These are phyloP conservation scores for Pelagophyceae sp. DNA, from an alignment of 352 stramenopile species.

Conservation along the genomic window DNA sequence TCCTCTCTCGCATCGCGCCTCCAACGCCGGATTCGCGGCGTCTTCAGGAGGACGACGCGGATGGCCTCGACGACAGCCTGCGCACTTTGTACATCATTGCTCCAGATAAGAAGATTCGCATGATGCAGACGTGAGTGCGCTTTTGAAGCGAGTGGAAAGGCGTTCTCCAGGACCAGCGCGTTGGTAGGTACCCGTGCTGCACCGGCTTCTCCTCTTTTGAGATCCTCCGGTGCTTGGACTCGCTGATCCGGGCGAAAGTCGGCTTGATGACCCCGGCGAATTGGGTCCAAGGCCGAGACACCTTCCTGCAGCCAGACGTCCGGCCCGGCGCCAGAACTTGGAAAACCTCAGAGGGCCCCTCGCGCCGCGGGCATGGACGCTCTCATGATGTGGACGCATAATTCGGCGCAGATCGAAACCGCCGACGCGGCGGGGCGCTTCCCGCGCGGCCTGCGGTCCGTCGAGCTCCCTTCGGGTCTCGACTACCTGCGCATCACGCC, in stretches of 20 bases:
- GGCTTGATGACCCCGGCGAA: neutral
- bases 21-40: too few relatives aligned
- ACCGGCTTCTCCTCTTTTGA: neutral
- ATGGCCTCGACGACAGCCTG: neutral
- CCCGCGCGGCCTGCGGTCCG: neutral
- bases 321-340: too few relatives aligned
- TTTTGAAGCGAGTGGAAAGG: neutral
- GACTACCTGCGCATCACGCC: neutral
- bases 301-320: neutral
- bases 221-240: neutral
- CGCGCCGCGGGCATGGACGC: too few relatives aligned
- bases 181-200: neutral
- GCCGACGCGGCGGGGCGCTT: neutral
- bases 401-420: too few relatives aligned
- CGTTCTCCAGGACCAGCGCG: neutral
- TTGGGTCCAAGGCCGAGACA: neutral
- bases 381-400: too few relatives aligned
- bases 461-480: neutral
- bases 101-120: neutral
- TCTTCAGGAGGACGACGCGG: neutral
- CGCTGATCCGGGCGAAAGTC: neutral
- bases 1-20: too few relatives aligned
- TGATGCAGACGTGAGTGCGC: neutral
- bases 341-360: too few relatives aligned
- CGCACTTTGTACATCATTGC: neutral